Evolutionary conservation across 1,284 basidiomycete species (phyloP).

Genomic region (Flammula alnicola): DNA sequence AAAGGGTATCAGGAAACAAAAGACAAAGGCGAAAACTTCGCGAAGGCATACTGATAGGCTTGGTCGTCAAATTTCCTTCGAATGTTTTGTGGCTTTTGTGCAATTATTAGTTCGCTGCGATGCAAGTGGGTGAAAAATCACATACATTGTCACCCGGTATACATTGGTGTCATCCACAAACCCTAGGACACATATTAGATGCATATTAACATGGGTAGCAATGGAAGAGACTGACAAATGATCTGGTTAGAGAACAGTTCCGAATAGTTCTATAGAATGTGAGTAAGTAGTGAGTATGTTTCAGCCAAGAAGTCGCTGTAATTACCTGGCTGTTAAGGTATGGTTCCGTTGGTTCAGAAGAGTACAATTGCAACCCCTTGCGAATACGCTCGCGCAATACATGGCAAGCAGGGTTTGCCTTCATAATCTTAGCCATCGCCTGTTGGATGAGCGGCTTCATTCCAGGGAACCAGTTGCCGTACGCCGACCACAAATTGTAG

Average conservation of each 20-base stretch:
- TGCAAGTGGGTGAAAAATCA: constrained; percentile 13
- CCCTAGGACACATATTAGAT: constrained; percentile 49
- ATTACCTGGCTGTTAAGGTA: constrained; percentile 90
- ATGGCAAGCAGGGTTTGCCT: constrained; percentile 97
- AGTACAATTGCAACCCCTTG: constrained; percentile 98
- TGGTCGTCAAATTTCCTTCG: constrained; percentile 99
- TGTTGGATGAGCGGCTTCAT: constrained; percentile 98
- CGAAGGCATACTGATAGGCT: constrained; percentile 84
- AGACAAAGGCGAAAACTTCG: neutral
- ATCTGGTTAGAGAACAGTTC: constrained; percentile 99
- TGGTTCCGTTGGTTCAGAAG: constrained; percentile 98
- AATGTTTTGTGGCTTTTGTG: constrained; percentile 90
- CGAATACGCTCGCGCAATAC: constrained; percentile 98
- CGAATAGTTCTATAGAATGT: constrained; percentile 77
- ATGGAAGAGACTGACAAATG: constrained; percentile 73
- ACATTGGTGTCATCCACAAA: constrained; percentile 99
- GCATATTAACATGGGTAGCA: constrained; percentile 10
- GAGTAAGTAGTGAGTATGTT: neutral
- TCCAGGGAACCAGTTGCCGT: constrained; percentile 99
- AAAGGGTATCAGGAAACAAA: constrained; percentile 2
- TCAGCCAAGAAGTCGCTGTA: constrained; percentile 10
- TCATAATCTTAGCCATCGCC: constrained; percentile 99
- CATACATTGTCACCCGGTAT: constrained; percentile 95
- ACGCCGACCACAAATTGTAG: constrained; percentile 99
- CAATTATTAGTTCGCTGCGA: constrained; percentile 14